phyloP scores from a whole-genome alignment of 2,329 filamentous ascomycete species.

The Cladorrhinum sp. region DNA sequence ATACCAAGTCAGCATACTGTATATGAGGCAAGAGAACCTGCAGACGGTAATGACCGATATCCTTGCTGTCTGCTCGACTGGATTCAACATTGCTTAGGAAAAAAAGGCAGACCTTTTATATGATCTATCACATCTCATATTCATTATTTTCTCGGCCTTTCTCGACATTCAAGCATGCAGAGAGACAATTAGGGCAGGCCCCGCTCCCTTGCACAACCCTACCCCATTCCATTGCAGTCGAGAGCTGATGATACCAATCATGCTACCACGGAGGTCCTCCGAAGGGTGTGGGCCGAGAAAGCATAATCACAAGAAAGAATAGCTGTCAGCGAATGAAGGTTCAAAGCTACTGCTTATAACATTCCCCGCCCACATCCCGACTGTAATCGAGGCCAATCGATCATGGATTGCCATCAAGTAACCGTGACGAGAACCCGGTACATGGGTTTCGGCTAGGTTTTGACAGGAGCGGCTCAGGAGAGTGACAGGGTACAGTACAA shows the following conservation, averaged over 20 bases:
- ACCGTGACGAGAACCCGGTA: neutral
- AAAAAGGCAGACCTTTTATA: neutral
- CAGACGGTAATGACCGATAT: neutral
- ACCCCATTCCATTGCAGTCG: neutral
- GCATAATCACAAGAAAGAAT: neutral
- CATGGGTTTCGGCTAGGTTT: neutral
- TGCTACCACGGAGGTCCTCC: neutral
- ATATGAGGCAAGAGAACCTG: neutral
- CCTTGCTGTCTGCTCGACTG: neutral
- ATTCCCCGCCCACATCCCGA: neutral
- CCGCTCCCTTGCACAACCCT: neutral
- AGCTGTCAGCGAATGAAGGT: neutral
- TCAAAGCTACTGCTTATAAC: neutral
- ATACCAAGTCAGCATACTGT: neutral
- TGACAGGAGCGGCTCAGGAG: neutral
- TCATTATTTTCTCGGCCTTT: neutral
- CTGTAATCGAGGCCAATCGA: neutral
- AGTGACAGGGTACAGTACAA: neutral
- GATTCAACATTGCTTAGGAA: neutral
- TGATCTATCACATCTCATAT: neutral
- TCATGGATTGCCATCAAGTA: neutral
- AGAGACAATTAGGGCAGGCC: neutral
- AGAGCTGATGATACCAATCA: neutral
- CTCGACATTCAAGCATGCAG: neutral
- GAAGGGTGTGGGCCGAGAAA: neutral